Conservation (phyloP, 1,139 yeast genomes). For the Lodderomyces oxycetoniae region DNA sequence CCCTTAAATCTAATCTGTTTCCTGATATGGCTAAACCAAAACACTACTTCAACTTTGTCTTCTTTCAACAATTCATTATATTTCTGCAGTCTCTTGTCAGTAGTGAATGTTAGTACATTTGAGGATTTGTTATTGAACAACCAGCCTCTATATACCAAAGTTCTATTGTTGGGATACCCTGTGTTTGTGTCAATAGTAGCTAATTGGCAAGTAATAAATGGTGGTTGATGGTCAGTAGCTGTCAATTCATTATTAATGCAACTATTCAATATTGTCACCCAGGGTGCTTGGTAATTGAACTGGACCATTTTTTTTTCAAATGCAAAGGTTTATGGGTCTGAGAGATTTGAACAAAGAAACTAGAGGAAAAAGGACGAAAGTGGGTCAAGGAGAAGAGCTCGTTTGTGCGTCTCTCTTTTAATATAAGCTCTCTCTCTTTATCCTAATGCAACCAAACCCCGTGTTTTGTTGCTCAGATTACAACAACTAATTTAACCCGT, state of each 20-base stretch:
- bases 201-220: conserved; percentile 59
- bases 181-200: conserved; percentile 54
- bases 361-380: neutral
- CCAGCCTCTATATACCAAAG: conserved; percentile 72
- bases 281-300: conserved; percentile 15
- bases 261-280: conserved; percentile 14
- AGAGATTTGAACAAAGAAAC: conserved; percentile 1
- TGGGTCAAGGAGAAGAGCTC: neutral
- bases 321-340: neutral
- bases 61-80: conserved; percentile 47
- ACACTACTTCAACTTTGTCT: conserved; percentile 69
- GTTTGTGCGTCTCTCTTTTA: too few species aligned
- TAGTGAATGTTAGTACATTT: conserved; percentile 64
- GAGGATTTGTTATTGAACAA: conserved; percentile 64
- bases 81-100: conserved; percentile 69
- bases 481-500: too few species aligned
- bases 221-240: conserved; percentile 24
- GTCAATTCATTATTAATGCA: conserved; percentile 12
- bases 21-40: conserved; percentile 56
- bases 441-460: too few species aligned
- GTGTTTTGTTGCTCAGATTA: too few species aligned
- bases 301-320: conserved; percentile 10
- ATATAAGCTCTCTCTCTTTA: too few species aligned
- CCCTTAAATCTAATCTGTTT: conserved; percentile 76
- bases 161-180: conserved; percentile 62